These are phyloP conservation scores for Skeletonema tropicum DNA, from an alignment of 108 stramenopile species.

Conservation along the genomic window DNA sequence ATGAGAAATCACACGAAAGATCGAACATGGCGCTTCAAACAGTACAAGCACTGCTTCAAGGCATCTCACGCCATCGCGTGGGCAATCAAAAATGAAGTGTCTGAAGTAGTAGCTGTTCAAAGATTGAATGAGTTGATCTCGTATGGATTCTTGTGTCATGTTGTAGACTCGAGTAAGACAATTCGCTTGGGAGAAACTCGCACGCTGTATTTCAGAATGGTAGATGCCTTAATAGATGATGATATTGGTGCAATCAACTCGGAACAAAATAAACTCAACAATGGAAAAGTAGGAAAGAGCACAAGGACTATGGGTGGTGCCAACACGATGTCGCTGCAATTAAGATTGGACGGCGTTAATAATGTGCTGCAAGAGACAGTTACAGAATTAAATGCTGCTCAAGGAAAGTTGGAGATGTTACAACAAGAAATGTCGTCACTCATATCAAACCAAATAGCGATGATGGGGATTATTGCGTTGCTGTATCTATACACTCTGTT, in stretches of 20 bases:
- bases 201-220: slow-evolving; percentile 46
- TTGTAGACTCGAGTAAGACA: slow-evolving; percentile 35
- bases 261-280: neutral
- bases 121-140: slow-evolving; percentile 42
- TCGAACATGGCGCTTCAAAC: slow-evolving; percentile 47
- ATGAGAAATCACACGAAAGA: slow-evolving; percentile 34
- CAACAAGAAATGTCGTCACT: slow-evolving; percentile 33
- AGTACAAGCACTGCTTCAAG: slow-evolving; percentile 42
- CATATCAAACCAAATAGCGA: slow-evolving; percentile 32
- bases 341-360: slow-evolving; percentile 35
- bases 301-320: neutral
- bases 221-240: slow-evolving; percentile 16
- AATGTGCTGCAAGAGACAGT: slow-evolving; percentile 40
- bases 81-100: slow-evolving; percentile 12
- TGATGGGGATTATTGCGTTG: slow-evolving; percentile 17
- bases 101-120: slow-evolving; percentile 26
- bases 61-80: slow-evolving; percentile 38
- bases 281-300: slow-evolving; percentile 1
- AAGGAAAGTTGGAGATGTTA: slow-evolving; percentile 41
- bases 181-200: slow-evolving; percentile 34
- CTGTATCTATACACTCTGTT: slow-evolving; percentile 16
- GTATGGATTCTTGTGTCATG: slow-evolving; percentile 36
- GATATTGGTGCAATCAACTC: neutral
- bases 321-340: slow-evolving; percentile 20
- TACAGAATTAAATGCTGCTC: slow-evolving; percentile 30